Percentiles rank a stretch among this genome's conserved stretches.
phyloP scores from a whole-genome alignment of 1,284 basidiomycete species.

The Coriolopsis trogii region DNA sequence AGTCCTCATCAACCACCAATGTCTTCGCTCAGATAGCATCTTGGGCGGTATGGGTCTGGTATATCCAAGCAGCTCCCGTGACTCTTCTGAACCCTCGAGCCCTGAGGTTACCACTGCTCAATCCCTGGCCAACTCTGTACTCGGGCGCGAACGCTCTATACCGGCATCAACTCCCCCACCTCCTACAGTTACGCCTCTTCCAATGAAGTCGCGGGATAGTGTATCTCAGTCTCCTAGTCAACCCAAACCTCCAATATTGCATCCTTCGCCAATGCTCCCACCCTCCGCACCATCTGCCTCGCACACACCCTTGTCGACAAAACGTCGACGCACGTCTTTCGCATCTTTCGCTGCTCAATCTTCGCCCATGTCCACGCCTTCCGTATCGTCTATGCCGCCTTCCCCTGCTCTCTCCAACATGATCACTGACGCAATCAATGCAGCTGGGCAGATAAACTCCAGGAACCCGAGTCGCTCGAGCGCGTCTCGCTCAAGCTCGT shows the following conservation, averaged over 20 bases:
- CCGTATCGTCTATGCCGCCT: conserved; percentile 16
- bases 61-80: neutral
- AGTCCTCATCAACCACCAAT: neutral
- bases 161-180: too few species aligned
- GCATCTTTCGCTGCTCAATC: conserved; percentile 21
- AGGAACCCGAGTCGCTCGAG: conserved; percentile 6
- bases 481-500: conserved; percentile 1
- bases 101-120: too few species aligned
- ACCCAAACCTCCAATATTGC: neutral
- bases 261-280: neutral
- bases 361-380: conserved; percentile 24
- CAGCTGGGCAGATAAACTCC: conserved; percentile 9
- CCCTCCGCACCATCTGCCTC: neutral
- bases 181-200: neutral
- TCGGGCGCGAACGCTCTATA: too few species aligned
- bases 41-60: neutral
- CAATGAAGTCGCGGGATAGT: too few species aligned
- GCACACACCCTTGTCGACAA: neutral
- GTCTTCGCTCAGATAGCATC: conserved; percentile 7
- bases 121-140: too few species aligned
- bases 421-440: conserved; percentile 24
- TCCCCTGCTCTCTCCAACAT: conserved; percentile 22
- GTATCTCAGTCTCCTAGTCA: too few species aligned
- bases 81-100: too few species aligned
- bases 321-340: conserved; percentile 19